Evolutionary conservation across 2,329 filamentous ascomycete species (phyloP), one percentile per base, ranked within the genome.

Genomic region (Helicocarpus griseus): DNA sequence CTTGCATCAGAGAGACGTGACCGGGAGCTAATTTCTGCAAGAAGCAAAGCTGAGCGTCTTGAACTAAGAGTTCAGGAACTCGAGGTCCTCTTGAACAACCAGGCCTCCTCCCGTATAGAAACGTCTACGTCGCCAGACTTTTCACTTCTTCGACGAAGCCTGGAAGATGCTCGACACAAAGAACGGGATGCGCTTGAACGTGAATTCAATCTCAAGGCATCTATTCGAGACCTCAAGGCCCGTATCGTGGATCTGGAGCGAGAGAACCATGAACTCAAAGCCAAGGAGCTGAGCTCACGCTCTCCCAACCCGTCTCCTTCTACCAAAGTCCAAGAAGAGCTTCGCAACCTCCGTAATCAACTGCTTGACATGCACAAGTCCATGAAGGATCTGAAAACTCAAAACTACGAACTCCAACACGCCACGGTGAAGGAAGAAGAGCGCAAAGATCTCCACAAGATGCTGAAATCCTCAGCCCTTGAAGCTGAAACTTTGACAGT

Each of bases 401-500:
- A 78, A 61, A 72, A 76, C 40, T 74, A 74, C 39, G 71, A 75
- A 6, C 62, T 73, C 11, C 75, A 78, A 54, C 74, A 72, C 45
- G 77, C 82, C 7, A 70, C 74, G 2, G 65, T 69, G 56, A 63
- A 63, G 44, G 67, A 71, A 28, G 68, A 72, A 48, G 69, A 73
- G 48, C 66, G 72, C 45, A 67, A 63, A 47, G 70, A 72, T 39
- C 65, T 73, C 29, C 71, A 73, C 48, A 70, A 74, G 43, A 56
- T 77, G 1, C 65, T 76, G 17, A 71, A 75, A 58, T 70, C 72
- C 13, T 70, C 72, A 6, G 67, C 71, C 5, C 65, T 73, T 1
- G 75, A 77, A 59, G 69, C 75, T 39, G 81, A 87, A 64, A 78
- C 82, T 31, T 74, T 93, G n/a, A 83, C 87, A 58, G 76, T 87